phyloP scores from a whole-genome alignment of 2,329 filamentous ascomycete species.

The Colletotrichum aenigma region DNA sequence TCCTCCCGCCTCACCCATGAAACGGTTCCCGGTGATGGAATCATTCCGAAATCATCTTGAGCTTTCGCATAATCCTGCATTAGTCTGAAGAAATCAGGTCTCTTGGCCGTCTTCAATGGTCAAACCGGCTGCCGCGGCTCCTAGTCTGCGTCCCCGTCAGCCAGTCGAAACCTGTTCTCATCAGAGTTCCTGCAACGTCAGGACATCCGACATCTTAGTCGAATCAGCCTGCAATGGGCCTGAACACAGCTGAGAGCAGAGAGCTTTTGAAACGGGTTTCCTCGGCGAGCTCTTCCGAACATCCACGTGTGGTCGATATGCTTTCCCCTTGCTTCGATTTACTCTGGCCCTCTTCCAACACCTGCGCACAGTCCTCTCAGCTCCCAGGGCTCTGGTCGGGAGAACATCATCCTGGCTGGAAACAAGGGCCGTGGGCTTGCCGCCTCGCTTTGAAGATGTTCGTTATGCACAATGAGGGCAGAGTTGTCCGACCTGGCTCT shows the following conservation, averaged over 20 bases:
- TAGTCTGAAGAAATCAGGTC: not conserved
- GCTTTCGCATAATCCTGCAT: not conserved
- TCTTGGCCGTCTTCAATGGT: not conserved
- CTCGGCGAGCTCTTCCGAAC: not conserved
- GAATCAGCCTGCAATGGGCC: not conserved
- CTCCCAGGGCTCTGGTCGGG: not conserved
- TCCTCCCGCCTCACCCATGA: not conserved
- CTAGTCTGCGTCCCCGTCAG: not conserved
- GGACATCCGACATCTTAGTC: not conserved
- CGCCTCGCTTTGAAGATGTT: not conserved
- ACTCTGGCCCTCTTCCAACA: not conserved
- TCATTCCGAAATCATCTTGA: not conserved
- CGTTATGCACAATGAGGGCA: not conserved
- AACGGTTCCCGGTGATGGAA: not conserved
- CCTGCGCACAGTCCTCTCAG: not conserved
- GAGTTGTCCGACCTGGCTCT: not conserved
- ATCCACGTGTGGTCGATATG: not conserved
- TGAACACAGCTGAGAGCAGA: not conserved
- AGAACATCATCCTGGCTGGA: not conserved
- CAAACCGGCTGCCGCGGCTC: not conserved
- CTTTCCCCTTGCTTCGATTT: not conserved
- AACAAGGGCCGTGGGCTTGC: not conserved
- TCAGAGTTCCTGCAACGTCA: conserved; percentile 2
- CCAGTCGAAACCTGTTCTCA: conserved; percentile 8
- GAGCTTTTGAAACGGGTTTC: not conserved